Conservation (phyloP, 2,329 filamentous ascomycete genomes). For the Apiospora rasikravindrae region DNA sequence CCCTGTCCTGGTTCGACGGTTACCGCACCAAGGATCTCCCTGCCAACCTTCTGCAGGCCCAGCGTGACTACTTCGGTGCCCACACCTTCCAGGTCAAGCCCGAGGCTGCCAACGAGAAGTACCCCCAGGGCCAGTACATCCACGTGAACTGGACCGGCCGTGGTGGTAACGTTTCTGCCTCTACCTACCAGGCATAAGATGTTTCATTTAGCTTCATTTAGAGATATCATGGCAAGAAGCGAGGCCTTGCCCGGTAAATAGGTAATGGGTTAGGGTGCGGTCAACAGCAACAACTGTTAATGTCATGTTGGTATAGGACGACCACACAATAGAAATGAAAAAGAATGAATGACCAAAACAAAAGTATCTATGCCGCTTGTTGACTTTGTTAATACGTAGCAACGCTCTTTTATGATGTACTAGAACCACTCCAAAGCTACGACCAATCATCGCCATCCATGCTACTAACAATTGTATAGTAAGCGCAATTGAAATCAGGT, state of each 20-base stretch:
- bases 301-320: neutral
- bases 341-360: neutral
- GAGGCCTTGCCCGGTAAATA: slow-evolving; percentile 14
- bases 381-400: neutral
- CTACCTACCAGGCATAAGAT: slow-evolving; percentile 90
- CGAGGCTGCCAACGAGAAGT: slow-evolving; percentile 76
- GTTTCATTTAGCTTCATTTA: slow-evolving; percentile 11
- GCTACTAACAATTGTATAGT: neutral
- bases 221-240: slow-evolving; percentile 13
- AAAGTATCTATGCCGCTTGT: neutral
- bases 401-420: neutral
- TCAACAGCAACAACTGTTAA: neutral
- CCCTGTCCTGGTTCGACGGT: slow-evolving; percentile 97
- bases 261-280: neutral
- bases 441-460: neutral
- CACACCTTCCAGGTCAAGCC: slow-evolving; percentile 92
- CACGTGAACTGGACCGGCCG: slow-evolving; percentile 99
- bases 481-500: no score
- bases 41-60: slow-evolving; percentile 97
- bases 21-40: slow-evolving; percentile 97
- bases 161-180: slow-evolving; percentile 95
- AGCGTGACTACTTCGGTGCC: slow-evolving; percentile 99
- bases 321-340: neutral
- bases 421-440: neutral
- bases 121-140: slow-evolving; percentile 84